A percentile compares a stretch with the other conserved stretches of the same genome.
phyloP scores from a whole-genome alignment of 179 eudicot species.

The Silene noctiflora region DNA sequence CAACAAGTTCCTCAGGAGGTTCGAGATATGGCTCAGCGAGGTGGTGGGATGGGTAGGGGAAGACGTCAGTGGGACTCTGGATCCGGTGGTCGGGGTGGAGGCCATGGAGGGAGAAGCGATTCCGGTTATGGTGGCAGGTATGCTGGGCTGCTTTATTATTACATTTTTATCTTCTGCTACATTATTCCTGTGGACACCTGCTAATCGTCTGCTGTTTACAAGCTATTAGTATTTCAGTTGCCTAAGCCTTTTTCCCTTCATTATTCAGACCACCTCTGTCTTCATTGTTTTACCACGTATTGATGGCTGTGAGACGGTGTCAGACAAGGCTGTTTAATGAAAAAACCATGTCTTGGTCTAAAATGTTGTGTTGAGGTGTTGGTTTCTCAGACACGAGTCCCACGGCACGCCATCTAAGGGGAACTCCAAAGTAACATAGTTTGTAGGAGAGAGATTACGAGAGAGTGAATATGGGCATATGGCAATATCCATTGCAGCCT shows the following conservation, averaged over 20 bases:
- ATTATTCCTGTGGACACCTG: not conserved
- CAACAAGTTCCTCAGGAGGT: constrained; percentile 79
- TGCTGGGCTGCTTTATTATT: not conserved
- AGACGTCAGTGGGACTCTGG: constrained; percentile 67
- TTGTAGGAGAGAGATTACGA: no score
- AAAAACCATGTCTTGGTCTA: no score
- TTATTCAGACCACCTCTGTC: not conserved
- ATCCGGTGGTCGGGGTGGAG: constrained; percentile 64
- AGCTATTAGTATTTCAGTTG: not conserved
- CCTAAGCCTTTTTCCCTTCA: not conserved
- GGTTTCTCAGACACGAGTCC: no score
- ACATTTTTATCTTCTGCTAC: not conserved
- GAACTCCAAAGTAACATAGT: no score
- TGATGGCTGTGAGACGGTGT: no score
- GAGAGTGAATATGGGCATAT: no score
- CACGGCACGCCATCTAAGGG: no score
- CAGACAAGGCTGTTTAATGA: no score
- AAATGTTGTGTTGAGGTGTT: no score
- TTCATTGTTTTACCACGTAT: no score
- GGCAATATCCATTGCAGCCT: no score
- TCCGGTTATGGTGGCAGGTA: constrained; percentile 55
- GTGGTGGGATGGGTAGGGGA: constrained; percentile 65
- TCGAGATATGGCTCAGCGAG: constrained; percentile 72
- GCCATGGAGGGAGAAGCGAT: constrained; percentile 63
- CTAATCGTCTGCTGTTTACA: not conserved